Evolutionary conservation across 352 stramenopile species (phyloP), one percentile per base, ranked within the genome.

Genomic region (Elongisporangium anandrum): DNA sequence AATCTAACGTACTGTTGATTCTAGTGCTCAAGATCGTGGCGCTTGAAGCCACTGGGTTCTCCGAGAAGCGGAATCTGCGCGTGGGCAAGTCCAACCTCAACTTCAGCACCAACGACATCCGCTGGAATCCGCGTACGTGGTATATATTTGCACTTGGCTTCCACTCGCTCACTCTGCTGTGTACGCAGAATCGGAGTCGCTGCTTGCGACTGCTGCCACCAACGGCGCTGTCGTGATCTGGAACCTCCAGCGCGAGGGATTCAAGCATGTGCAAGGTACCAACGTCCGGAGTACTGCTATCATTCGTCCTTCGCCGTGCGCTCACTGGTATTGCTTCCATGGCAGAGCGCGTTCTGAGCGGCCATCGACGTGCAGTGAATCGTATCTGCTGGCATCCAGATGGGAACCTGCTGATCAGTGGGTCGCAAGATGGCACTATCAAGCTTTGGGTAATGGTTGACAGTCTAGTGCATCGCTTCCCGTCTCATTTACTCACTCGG

Each of bases 41-140:
- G 48, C 76, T 96, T 4, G 85, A 94, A 68, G 60, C 74, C 50
- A 62, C 67, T 5, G 87, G 87, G 4, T 96, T 96, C 63, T 73
- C 73, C 3, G 87, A 96, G 64, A 92, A 92, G 58, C 77, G 84
- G 50, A 96, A 96, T 61, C 63, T 96, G 57, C 81, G 87, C 54
- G 85, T 87, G 12, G 81, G 82, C 51, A 96, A 94, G 53, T 79
- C 85, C 13, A 92, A 81, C 29, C 73, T 94, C 51, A 96, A 90
- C 61, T 94, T 96, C 29, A 96, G 81, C 57, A 94, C 87, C 17
- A 96, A 94, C 56, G 87, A 96, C 60, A 94, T 96, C 48, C 87
- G 87, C 6, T 96, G 87, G 87, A 83, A 96, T 62, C 87, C 85
- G 47, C 83, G 85, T 94, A 81, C 54, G 77, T 17, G 21, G n/a